Evolutionary conservation across 2,329 filamentous ascomycete species (phyloP), one percentile per base, ranked within the genome.

Genomic region (Grosmannia serpens): DNA sequence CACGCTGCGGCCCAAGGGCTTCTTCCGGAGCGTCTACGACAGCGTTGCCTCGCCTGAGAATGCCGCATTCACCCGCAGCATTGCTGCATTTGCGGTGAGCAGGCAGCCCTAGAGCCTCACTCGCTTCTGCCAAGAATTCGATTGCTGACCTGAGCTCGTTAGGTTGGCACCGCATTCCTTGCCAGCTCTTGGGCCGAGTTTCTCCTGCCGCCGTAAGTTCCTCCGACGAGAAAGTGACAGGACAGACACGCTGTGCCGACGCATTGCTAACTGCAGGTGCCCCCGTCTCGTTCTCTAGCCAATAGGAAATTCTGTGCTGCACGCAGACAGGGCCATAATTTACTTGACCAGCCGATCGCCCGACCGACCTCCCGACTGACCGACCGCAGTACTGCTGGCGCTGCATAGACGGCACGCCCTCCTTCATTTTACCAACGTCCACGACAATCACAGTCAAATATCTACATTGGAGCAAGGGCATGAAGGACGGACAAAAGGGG

Each of bases 1-100:
- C 62, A 69, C 75, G 54, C 70, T 74, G 61, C 71, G 73, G 62
- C 69, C 74, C 58, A 78, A 76, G 66, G 77, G 82, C 64, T 75
- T 79, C 67, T 65, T 85, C 64, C 73, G 73, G 64, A 73, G 72
- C 57, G 72, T 77, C 60, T 86, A 85, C 71, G 75, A 78, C 58
- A 73, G 80, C 61, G 65, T 86, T 65, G 85, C 81, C 53, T 77
- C 78, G 56, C 71, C 83, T 38, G 84, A 87, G 68, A 86, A 87
- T 69, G 76, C 81, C 41, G 77, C 80, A 60, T 78, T 86, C 58
- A 82, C 86, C 61, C 77, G 79, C 66, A 86, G 83, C 66, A 70
- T 87, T 63, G 71, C 79, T 53, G 71, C 82, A 61, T 85, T 85
- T 67, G 79, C 78, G 53, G 81, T 84, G 73, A 67, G 79, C 24